These are phyloP conservation scores for Aureobasidium pullulans DNA, from an alignment of 2,329 filamentous ascomycete species.

Conservation along the genomic window DNA sequence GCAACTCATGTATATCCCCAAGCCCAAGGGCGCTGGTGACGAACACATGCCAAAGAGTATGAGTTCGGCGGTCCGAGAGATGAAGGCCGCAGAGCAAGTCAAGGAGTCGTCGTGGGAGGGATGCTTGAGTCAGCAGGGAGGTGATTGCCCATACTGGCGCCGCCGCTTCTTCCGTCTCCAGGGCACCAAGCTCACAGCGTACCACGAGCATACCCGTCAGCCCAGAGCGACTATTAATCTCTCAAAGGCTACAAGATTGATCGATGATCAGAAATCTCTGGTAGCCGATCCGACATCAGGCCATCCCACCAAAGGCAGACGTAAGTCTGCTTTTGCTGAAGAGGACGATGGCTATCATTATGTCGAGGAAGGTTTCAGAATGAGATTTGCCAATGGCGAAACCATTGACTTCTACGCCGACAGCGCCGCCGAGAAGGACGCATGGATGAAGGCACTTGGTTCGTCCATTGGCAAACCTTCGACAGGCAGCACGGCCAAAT, in stretches of 20 bases:
- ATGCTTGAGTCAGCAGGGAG: constrained; percentile 88
- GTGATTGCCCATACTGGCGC: constrained; percentile 98
- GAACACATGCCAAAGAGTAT: constrained; percentile 99
- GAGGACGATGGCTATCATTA: constrained; percentile 99
- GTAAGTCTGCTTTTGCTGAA: constrained; percentile 92
- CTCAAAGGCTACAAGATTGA: constrained; percentile 82
- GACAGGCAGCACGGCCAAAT: constrained; percentile 42
- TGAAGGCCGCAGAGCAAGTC: constrained; percentile 80
- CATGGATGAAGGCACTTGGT: constrained; percentile 83
- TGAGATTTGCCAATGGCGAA: constrained; percentile 96
- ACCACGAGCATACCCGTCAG: constrained; percentile 90
- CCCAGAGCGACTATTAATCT: constrained; percentile 96
- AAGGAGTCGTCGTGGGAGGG: constrained; percentile 73
- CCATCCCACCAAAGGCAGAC: constrained; percentile 57
- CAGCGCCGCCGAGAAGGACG: constrained; percentile 76
- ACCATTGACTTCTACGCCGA: constrained; percentile 98
- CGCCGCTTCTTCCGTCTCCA: constrained; percentile 94
- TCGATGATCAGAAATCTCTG: constrained; percentile 80
- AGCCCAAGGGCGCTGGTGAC: constrained; percentile 76
- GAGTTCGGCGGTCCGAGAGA: constrained; percentile 89
- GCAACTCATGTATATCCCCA: constrained; percentile 89
- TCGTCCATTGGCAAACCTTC: constrained; percentile 58
- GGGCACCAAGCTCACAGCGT: constrained; percentile 86
- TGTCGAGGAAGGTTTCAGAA: constrained; percentile 97
- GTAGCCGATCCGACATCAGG: constrained; percentile 71